Base-by-base conservation (phyloP, 2,329 filamentous ascomycete genomes). In the Parafenestella ontariensis region DNA sequence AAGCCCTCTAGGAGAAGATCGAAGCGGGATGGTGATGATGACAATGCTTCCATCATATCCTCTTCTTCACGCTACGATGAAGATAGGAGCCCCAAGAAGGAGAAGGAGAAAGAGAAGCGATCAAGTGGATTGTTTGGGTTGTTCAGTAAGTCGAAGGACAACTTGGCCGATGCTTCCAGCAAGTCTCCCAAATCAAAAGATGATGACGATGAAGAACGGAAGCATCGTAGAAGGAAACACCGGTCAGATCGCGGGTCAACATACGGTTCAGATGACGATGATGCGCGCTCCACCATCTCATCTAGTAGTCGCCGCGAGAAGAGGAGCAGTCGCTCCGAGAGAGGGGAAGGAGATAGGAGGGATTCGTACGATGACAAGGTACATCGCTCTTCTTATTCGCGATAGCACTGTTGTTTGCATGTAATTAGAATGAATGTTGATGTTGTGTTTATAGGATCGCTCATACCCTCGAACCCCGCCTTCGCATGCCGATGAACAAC, bases 221-320 rank as follows among this genome's bases (percentile, higher is more conserved):
- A 78, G 49, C 79, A 76, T 54, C 78, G 77, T 39, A 79, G 77
- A 56, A 80, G 81, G 64, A 79, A 75, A 56, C 73, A 77, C 59
- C 69, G 69, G 43, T 67, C 64, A 64, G 75, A 66, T 68, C 75
- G 49, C 63, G 77, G 69, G 65, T 76, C 72, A 34, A 66, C 70
- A 26, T 73, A 74, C 50, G 73, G 73, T 44, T 76, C 73, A 34
- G 71, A 76, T 47, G 73, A 76, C 50, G 73, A 76, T 46, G 74
- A 76, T 50, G 51, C 49, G 17, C 73, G 73, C 42, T 76, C 72
- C 20, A 71, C 66, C 20, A 62, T 72, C 36, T 75, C 72, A 18
- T 68, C 64, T 31, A 68, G 71, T 58, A 69, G 68, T 46, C 70
- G 72, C 46, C 69, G 77, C 65, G 72, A 79, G 57, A 79, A 80